Evolutionary conservation across 2,329 filamentous ascomycete genomes (phyloP).

Genomic region (Tetracladium maxilliforme): DNA sequence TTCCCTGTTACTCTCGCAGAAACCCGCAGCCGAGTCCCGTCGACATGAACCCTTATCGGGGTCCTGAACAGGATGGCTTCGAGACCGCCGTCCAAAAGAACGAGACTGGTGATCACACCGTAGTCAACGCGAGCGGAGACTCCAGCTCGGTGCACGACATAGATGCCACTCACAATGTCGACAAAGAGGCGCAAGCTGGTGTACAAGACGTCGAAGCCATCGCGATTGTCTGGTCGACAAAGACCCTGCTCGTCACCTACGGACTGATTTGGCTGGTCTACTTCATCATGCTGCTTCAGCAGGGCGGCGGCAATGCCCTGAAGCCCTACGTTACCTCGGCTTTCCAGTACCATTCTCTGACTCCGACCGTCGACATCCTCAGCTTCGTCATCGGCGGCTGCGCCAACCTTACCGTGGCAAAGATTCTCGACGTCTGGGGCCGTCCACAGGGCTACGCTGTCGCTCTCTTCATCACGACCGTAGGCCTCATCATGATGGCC

Average conservation of each 20-base stretch:
- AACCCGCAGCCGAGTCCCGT: too few relatives aligned
- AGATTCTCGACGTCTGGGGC: conserved; percentile 53
- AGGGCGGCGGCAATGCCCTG: conserved; percentile 13
- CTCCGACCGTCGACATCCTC: conserved; percentile 23
- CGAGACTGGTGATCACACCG: too few relatives aligned
- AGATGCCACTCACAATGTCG: too few relatives aligned
- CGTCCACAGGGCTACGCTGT: conserved; percentile 46
- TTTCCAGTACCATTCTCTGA: conserved; percentile 9
- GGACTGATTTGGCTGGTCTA: conserved; percentile 25
- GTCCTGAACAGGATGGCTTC: too few relatives aligned
- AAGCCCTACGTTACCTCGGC: conserved; percentile 9
- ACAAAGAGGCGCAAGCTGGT: conserved; percentile 18
- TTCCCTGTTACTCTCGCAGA: too few relatives aligned
- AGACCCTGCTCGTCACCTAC: conserved; percentile 29
- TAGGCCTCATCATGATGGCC: conserved; percentile 51
- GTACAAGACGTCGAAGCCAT: conserved; percentile 36
- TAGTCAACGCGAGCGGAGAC: too few relatives aligned
- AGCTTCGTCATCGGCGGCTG: conserved; percentile 39
- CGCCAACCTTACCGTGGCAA: conserved; percentile 51
- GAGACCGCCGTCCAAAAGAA: too few relatives aligned
- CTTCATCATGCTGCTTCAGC: conserved; percentile 24
- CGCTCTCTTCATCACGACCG: conserved; percentile 31
- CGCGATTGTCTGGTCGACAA: conserved; percentile 32
- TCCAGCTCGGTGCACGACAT: too few relatives aligned
- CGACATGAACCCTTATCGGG: too few relatives aligned